Conservation (phyloP, 2,329 filamentous ascomycete species). For the Cephalotrichum gorgonifer region DNA sequence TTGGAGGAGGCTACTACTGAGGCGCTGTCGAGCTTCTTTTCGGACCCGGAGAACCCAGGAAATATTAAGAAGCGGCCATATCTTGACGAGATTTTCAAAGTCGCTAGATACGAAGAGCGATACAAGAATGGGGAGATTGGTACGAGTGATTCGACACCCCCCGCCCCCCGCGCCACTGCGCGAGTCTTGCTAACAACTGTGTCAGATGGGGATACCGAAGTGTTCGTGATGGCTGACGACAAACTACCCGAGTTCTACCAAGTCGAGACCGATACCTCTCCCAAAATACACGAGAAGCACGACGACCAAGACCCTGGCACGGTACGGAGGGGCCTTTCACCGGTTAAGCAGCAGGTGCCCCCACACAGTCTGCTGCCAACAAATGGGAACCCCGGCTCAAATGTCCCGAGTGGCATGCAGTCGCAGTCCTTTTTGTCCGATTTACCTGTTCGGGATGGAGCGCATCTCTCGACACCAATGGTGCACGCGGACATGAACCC, state of each 20-base stretch:
- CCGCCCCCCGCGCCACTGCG: no score
- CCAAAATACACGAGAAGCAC: constrained; percentile 31
- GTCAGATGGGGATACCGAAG: constrained; percentile 34
- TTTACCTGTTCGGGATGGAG: constrained; percentile 28
- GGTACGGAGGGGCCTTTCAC: constrained; percentile 4
- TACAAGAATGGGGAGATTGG: constrained; percentile 47
- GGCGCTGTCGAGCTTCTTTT: constrained; percentile 46
- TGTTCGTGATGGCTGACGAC: constrained; percentile 43
- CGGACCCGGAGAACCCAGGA: constrained; percentile 39
- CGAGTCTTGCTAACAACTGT: background rate
- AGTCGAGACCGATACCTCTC: constrained; percentile 29
- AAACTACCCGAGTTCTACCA: constrained; percentile 38
- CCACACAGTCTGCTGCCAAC: constrained; percentile 14
- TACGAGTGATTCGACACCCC: constrained; percentile 18
- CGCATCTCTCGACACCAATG: constrained; percentile 28
- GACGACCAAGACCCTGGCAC: constrained; percentile 20
- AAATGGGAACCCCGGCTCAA: constrained; percentile 7
- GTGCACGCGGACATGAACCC: constrained; percentile 29
- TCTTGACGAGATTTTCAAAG: constrained; percentile 51
- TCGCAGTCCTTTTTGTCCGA: constrained; percentile 28
- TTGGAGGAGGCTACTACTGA: constrained; percentile 50
- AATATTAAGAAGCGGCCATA: constrained; percentile 46
- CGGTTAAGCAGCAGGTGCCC: constrained; percentile 24
- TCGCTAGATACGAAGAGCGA: constrained; percentile 46
- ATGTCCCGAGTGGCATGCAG: constrained; percentile 13